Percentiles rank a stretch among this genome's conserved stretches.
Conservation (phyloP, 164 flowering plant genomes). For the Echeveria elegans region DNA sequence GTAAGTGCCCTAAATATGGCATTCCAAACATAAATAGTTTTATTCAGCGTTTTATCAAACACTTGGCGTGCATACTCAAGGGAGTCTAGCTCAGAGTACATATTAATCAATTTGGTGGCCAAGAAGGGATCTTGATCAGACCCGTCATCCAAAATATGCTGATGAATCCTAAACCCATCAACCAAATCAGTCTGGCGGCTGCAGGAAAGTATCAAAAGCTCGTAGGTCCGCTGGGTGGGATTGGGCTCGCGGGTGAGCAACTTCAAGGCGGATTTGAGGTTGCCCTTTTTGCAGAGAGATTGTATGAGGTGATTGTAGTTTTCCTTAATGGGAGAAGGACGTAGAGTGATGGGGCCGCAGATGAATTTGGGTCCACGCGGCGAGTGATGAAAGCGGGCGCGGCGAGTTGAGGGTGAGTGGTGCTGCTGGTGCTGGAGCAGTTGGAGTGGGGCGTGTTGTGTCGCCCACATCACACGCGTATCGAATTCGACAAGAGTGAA, state of each 20-base stretch:
- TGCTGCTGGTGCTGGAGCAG: not conserved
- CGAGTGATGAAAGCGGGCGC: not conserved
- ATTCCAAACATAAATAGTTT: conserved; percentile 67
- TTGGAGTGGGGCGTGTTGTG: conserved; percentile 24
- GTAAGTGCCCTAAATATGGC: conserved; percentile 69
- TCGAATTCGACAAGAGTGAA: not conserved
- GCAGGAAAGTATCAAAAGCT: conserved; percentile 58
- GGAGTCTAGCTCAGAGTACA: conserved; percentile 44
- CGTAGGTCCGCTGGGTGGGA: conserved; percentile 70
- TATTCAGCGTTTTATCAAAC: conserved; percentile 51
- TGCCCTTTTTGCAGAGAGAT: conserved; percentile 43
- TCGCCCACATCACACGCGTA: conserved; percentile 31
- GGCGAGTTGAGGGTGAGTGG: not conserved
- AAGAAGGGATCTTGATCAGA: conserved; percentile 66
- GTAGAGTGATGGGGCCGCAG: not conserved
- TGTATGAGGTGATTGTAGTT: conserved; percentile 42
- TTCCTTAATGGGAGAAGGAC: not conserved
- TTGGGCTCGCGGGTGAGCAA: conserved; percentile 46
- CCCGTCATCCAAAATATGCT: conserved; percentile 43
- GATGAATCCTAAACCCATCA: conserved; percentile 45
- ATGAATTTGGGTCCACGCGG: not conserved
- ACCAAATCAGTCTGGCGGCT: conserved; percentile 27
- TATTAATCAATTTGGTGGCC: conserved; percentile 72
- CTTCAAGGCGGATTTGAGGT: conserved; percentile 53
- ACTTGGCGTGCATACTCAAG: conserved; percentile 53